Conservation (phyloP, 2,329 filamentous ascomycete species). For the Cadophora sp. region DNA sequence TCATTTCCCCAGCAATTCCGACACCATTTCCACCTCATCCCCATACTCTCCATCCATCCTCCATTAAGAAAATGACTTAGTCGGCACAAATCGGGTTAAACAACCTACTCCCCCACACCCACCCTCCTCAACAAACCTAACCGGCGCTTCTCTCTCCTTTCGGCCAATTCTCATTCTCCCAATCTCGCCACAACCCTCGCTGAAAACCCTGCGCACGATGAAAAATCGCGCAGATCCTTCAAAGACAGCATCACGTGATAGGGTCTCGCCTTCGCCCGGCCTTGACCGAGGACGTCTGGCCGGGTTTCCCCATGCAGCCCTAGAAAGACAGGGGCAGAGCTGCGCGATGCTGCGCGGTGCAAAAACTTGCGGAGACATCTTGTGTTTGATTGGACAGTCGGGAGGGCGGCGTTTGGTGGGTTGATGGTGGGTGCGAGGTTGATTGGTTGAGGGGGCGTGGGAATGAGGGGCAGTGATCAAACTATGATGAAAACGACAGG, state of each 20-base stretch:
- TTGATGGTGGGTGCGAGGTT: background rate
- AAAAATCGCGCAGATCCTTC: conserved; percentile 2
- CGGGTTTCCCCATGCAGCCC: conserved; percentile 9
- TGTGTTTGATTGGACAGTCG: background rate
- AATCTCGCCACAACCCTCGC: conserved; percentile 15
- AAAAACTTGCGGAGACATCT: background rate
- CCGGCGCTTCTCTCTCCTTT: background rate
- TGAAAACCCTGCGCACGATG: background rate
- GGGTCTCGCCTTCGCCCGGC: background rate
- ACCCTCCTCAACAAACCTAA: conserved; percentile 1
- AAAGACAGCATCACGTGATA: background rate
- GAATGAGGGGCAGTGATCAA: background rate
- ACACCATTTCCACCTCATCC: background rate
- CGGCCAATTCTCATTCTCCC: no score
- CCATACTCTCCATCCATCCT: background rate
- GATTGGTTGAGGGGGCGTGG: background rate
- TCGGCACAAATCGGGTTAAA: conserved; percentile 10
- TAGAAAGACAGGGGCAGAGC: background rate
- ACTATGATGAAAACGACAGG: conserved; percentile 6
- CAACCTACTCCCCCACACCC: background rate
- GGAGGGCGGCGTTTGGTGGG: background rate
- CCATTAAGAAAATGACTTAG: background rate
- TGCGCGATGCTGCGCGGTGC: background rate
- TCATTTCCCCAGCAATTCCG: background rate
- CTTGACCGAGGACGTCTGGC: conserved; percentile 11